phyloP scores from a whole-genome alignment of 306 rosid species.

The Trifolium dubium region DNA sequence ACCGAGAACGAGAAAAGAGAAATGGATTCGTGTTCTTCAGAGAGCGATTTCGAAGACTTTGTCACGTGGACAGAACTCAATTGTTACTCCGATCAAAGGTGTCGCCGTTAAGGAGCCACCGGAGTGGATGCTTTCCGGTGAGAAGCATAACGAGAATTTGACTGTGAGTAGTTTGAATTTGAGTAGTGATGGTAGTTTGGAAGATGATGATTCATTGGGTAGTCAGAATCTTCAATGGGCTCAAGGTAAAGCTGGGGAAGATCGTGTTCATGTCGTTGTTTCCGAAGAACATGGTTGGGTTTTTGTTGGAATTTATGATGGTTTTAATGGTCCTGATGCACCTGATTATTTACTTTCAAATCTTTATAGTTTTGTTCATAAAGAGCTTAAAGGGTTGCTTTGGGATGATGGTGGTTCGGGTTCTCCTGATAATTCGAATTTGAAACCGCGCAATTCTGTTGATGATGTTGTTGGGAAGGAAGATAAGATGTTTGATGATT shows the following conservation, averaged over 20 bases:
- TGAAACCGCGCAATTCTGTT: background rate
- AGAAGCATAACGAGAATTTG: constrained; percentile 79
- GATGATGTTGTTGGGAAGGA: constrained; percentile 42
- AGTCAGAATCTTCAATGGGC: constrained; percentile 98
- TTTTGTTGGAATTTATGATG: constrained; percentile 95
- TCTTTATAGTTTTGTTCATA: constrained; percentile 72
- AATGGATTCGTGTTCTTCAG: constrained; percentile 63
- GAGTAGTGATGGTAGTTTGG: constrained; percentile 92
- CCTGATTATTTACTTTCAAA: constrained; percentile 85
- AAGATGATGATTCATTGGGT: constrained; percentile 76
- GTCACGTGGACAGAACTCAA: constrained; percentile 71
- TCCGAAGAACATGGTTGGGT: constrained; percentile 99
- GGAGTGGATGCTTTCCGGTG: constrained; percentile 69
- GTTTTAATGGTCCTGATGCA: constrained; percentile 98
- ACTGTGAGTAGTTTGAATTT: constrained; percentile 78
- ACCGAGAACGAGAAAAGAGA: constrained; percentile 62
- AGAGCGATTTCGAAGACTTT: constrained; percentile 78
- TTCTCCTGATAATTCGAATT: background rate
- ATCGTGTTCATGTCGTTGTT: constrained; percentile 93
- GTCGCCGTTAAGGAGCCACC: constrained; percentile 60
- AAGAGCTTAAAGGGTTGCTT: constrained; percentile 83
- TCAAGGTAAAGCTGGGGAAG: constrained; percentile 99
- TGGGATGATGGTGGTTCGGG: constrained; percentile 67
- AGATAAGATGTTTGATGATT: constrained; percentile 50
- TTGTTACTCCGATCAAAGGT: constrained; percentile 76